phyloP scores from a whole-genome alignment of 805 yeast genomes.

The Wickerhamiella dianesei region DNA sequence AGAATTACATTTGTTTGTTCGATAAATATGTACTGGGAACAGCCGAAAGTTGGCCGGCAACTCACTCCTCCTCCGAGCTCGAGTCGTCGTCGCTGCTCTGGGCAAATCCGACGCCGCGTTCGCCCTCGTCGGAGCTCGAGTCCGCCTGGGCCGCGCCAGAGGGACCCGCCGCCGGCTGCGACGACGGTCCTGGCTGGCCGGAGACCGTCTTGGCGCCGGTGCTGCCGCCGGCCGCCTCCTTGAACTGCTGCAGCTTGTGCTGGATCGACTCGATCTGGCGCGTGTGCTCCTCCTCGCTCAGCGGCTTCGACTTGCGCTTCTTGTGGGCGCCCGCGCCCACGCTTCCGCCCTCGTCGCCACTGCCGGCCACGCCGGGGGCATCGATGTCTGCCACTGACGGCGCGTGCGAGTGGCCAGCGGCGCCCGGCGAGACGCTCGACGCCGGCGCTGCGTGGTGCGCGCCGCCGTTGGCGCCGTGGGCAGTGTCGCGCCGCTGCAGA shows the following conservation, averaged over 20 bases:
- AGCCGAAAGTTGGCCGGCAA: background rate
- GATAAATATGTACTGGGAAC: background rate
- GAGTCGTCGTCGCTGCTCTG: slow-evolving; percentile 24
- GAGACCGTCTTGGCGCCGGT: slow-evolving; percentile 4
- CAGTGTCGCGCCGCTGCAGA: slow-evolving; percentile 15
- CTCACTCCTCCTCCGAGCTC: slow-evolving; percentile 26
- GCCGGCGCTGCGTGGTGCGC: slow-evolving; percentile 4
- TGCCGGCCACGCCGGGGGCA: background rate
- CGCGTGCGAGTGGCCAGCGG: background rate
- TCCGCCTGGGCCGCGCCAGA: slow-evolving; percentile 6
- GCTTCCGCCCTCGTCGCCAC: slow-evolving; percentile 1
- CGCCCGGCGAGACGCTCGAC: background rate
- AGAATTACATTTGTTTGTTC: background rate
- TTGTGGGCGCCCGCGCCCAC: slow-evolving; percentile 5
- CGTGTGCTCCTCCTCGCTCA: slow-evolving; percentile 52
- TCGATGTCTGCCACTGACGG: background rate
- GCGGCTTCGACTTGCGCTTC: slow-evolving; percentile 40
- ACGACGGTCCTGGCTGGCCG: too few species aligned
- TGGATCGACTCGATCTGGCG: slow-evolving; percentile 58
- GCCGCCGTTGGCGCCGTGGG: slow-evolving; percentile 4
- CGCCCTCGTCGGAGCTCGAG: slow-evolving; percentile 17
- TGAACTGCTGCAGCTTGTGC: slow-evolving; percentile 62
- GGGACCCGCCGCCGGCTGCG: too few species aligned
- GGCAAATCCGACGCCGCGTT: slow-evolving; percentile 10
- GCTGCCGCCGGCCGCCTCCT: slow-evolving; percentile 23